Evolutionary conservation across 371 early-diverging fungal species (phyloP).

Genomic region (Rhizopus stolonifer): DNA sequence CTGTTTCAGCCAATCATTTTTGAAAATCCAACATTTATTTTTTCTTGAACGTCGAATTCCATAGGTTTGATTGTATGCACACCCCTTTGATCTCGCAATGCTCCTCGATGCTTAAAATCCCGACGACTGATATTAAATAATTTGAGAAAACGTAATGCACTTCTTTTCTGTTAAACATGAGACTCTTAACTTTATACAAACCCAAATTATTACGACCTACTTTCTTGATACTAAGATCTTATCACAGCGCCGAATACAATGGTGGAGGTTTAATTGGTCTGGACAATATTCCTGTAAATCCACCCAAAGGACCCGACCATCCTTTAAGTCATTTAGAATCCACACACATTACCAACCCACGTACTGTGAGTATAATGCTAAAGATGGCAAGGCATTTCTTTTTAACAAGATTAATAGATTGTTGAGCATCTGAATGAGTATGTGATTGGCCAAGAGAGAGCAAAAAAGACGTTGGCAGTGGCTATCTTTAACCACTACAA

Average conservation of each 20-base stretch:
- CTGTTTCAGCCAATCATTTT: background rate
- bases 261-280: conserved; percentile 24
- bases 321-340: conserved; percentile 21
- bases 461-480: conserved; percentile 81
- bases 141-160: no score
- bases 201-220: background rate
- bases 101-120: no score
- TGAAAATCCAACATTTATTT: no score
- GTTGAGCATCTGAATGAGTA: conserved; percentile 80
- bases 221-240: background rate
- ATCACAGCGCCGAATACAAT: conserved; percentile 26
- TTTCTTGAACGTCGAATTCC: background rate
- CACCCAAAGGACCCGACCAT: conserved; percentile 10
- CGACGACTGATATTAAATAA: no score
- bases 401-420: conserved; percentile 56
- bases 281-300: conserved; percentile 8
- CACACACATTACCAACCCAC: conserved; percentile 20
- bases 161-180: background rate
- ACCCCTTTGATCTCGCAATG: no score
- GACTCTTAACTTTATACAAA: background rate
- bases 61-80: background rate
- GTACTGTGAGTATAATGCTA: conserved; percentile 14
- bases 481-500: conserved; percentile 89
- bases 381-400: background rate
- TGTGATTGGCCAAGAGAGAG: conserved; percentile 85